phyloP scores from a whole-genome alignment of 179 eudicot genomes.

The Patellifolia procumbens region DNA sequence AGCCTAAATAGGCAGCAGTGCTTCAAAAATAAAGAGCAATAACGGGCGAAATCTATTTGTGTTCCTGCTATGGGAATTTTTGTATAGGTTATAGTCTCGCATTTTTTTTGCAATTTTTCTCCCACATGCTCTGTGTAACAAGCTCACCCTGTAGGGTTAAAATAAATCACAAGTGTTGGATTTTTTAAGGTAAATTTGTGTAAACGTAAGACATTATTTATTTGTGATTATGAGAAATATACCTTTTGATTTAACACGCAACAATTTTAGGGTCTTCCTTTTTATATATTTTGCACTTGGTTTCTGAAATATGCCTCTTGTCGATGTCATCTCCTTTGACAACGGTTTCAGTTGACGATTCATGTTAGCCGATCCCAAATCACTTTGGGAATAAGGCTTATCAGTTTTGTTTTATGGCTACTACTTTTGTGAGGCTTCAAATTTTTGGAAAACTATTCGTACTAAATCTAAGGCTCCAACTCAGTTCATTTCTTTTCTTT shows the following conservation, averaged over 20 bases:
- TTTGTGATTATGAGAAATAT: not conserved
- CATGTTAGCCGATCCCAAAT: too few relatives aligned
- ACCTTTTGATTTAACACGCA: not conserved
- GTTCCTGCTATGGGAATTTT: not conserved
- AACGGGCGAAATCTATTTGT: not conserved
- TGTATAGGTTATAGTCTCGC: slow-evolving; percentile 18
- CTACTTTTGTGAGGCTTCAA: not conserved
- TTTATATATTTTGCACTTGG: not conserved
- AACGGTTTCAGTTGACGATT: too few relatives aligned
- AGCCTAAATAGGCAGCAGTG: not conserved
- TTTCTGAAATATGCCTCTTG: too few relatives aligned
- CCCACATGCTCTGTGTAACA: slow-evolving; percentile 13
- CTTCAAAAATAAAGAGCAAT: slow-evolving; percentile 19
- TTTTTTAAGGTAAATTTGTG: not conserved
- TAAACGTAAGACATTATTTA: not conserved
- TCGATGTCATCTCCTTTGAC: too few relatives aligned
- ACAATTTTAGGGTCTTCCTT: not conserved
- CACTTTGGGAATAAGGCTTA: too few relatives aligned
- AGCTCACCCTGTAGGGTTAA: slow-evolving; percentile 4
- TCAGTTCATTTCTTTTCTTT: too few relatives aligned
- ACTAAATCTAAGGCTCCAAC: too few relatives aligned
- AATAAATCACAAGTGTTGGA: not conserved
- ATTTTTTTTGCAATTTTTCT: not conserved
- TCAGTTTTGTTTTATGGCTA: not conserved
- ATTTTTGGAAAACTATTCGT: not conserved